Evolutionary conservation across 768 basidiomycete genomes (phyloP), one percentile per base, ranked within the genome.

Genomic region (Pisolithus sp.): DNA sequence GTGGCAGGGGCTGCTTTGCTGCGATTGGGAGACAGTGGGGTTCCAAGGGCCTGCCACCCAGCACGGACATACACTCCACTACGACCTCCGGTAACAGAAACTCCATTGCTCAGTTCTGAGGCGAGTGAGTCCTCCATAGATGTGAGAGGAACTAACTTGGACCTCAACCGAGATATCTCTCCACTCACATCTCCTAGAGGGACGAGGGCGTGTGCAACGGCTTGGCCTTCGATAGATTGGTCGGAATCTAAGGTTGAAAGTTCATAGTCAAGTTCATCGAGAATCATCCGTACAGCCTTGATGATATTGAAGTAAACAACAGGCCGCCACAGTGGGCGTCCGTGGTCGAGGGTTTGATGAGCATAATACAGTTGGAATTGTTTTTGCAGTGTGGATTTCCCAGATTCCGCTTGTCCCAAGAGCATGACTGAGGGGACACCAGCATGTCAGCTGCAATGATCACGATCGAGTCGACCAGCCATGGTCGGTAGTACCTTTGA

Each of bases 291-390:
- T 18, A 90, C 71, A 46, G 86, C 88, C 62, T 82, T 85, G 74
- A 92, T 79, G 57, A 91, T 75, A 70, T 92, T 92, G 73, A 87
- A 84, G 68, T 87, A 89, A 28, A 92, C 83, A 28, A 90, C 82
- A 3, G 86, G 81, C 18, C 81, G 77, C 89, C 90, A 92, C 4
- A 80, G 81, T 0, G 82, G 77, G 21, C 85, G 81, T 69, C 86
- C 85, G 47, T 74, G 70, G 41, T 90, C 85, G 34, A 91, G 77
- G 0, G 82, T 72, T 52, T 78, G 75, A 3, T 85, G 82, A 7
- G 87, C 82, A 60, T 89, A 89, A 68, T 82, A 85, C 1, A 90
- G 74, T 61, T 91, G 87, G 61, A 91, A 88, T 65, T 91, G 88
- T 61, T 90, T 90, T 61, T 85, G 86, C 12, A 91, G 74, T 2